phyloP scores from a whole-genome alignment of 2,329 filamentous ascomycete genomes.

The Scedosporium dehoogii region DNA sequence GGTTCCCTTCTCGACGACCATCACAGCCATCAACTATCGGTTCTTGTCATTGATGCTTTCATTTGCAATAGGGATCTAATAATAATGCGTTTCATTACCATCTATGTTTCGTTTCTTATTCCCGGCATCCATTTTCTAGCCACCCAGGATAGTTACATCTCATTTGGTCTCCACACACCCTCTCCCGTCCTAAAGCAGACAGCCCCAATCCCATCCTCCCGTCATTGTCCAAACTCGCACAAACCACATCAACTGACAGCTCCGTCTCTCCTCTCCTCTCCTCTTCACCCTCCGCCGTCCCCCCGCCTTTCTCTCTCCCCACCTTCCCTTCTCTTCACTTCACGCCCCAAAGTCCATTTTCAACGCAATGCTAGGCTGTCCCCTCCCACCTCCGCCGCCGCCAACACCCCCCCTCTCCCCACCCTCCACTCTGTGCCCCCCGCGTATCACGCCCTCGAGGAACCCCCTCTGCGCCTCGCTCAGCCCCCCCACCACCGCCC shows the following conservation, averaged over 20 bases:
- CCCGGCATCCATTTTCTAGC: too few relatives aligned
- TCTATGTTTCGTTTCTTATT: too few relatives aligned
- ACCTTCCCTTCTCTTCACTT: too few relatives aligned
- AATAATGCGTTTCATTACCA: too few relatives aligned
- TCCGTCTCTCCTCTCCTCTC: background rate
- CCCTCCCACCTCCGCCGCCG: slow-evolving; percentile 27
- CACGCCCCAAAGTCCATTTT: slow-evolving; percentile 76
- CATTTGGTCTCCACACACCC: too few relatives aligned
- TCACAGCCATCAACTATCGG: too few relatives aligned
- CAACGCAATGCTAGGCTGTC: slow-evolving; percentile 74
- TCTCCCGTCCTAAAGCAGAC: too few relatives aligned
- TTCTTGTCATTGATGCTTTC: too few relatives aligned
- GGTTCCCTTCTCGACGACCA: too few relatives aligned
- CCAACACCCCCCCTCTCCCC: slow-evolving; percentile 27
- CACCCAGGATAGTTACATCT: too few relatives aligned
- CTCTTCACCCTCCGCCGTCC: background rate
- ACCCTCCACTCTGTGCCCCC: slow-evolving; percentile 36
- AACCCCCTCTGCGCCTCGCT: slow-evolving; percentile 60
- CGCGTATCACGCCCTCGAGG: slow-evolving; percentile 72
- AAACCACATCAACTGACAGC: background rate
- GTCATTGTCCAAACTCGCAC: background rate
- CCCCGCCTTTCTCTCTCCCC: too few relatives aligned
- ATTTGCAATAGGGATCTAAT: too few relatives aligned
- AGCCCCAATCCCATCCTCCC: background rate
- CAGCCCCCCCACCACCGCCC: slow-evolving; percentile 62